These are phyloP conservation scores for Closterium sp. DNA, from an alignment of 139 green algal genomes.

Conservation along the genomic window DNA sequence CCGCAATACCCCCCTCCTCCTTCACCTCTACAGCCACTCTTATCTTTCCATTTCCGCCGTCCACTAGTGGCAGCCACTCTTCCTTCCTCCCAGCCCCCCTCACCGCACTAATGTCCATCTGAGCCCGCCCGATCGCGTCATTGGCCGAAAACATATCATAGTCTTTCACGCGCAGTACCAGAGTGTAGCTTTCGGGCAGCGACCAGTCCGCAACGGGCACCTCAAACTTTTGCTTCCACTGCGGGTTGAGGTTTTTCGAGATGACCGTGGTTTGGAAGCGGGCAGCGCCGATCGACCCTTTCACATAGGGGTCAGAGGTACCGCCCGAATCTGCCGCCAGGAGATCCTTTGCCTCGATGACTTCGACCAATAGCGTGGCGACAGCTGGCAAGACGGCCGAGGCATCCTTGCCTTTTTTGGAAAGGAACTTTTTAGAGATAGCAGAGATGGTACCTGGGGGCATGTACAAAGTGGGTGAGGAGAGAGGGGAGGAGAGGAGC, in stretches of 20 bases:
- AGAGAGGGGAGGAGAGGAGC: too few species aligned
- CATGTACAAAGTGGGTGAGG: too few species aligned
- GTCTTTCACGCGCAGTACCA: conserved; percentile 20
- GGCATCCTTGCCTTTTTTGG: neutral
- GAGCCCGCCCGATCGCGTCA: conserved; percentile 16
- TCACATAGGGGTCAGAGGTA: conserved; percentile 34
- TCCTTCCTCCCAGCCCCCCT: neutral
- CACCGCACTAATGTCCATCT: conserved; percentile 11
- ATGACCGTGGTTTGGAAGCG: conserved; percentile 31
- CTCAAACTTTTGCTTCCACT: conserved; percentile 20
- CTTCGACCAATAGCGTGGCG: conserved; percentile 8
- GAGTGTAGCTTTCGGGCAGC: neutral
- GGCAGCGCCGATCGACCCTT: conserved; percentile 2
- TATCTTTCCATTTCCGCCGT: neutral
- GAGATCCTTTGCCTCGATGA: conserved; percentile 20
- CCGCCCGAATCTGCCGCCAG: conserved; percentile 22
- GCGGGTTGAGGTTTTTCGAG: conserved; percentile 13
- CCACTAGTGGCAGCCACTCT: neutral
- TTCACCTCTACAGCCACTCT: neutral
- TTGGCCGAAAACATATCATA: conserved; percentile 24
- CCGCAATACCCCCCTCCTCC: neutral
- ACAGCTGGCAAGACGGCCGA: neutral
- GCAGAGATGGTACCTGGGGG: neutral
- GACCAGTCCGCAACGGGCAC: conserved; percentile 14
- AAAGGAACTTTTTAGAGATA: neutral